A percentile compares a stretch with the other conserved stretches of the same genome.
Evolutionary conservation across 2,329 filamentous ascomycete genomes (phyloP).

Genomic region (Aureobasidium uvarum): DNA sequence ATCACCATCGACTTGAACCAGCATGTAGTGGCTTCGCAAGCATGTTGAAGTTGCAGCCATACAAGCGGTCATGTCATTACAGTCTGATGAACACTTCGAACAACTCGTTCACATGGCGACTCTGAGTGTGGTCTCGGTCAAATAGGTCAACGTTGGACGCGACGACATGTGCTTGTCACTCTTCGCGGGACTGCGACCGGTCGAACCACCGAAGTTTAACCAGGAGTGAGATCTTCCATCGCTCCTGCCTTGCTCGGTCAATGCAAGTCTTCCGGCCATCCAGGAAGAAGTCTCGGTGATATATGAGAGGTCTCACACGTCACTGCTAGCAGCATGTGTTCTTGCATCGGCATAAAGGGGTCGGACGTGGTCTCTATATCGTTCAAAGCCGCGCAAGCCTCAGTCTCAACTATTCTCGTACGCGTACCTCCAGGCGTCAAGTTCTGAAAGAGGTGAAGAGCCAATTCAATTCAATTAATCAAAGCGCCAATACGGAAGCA

Average conservation of each 20-base stretch:
- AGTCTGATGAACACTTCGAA: neutral
- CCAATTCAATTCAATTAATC: neutral
- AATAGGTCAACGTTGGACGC: neutral
- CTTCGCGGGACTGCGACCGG: neutral
- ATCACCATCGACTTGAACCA: neutral
- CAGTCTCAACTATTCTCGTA: neutral
- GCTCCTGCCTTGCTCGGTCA: neutral
- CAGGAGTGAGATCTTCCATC: constrained; percentile 2
- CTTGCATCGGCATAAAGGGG: neutral
- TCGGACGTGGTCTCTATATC: neutral
- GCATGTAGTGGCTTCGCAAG: neutral
- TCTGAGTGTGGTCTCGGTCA: neutral
- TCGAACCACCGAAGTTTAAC: neutral
- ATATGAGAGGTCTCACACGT: neutral
- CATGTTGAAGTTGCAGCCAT: neutral
- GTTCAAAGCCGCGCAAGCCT: neutral
- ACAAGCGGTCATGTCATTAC: too few species aligned
- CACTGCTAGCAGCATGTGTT: constrained; percentile 4
- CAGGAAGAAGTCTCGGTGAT: neutral
- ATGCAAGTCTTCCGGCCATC: neutral
- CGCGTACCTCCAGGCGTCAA: neutral
- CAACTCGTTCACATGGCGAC: neutral
- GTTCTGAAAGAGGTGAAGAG: constrained; percentile 1
- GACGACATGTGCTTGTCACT: neutral
- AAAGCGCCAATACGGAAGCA: neutral